Base-by-base conservation (phyloP, 225 moss, liverwort and hornwort species). In the Bryum argenteum region DNA sequence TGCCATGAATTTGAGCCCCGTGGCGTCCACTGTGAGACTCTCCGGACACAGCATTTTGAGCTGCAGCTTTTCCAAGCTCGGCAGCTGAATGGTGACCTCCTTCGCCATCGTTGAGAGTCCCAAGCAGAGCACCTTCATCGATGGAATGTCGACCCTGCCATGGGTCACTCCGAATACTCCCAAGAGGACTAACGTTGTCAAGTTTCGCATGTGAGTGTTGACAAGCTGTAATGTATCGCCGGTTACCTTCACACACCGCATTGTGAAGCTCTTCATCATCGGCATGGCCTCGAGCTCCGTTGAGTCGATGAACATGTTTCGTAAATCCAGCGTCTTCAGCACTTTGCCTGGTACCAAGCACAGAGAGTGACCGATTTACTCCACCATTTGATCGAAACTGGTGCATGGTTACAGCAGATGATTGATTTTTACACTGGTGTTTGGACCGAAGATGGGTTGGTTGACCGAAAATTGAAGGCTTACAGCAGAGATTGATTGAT, bases 261-360 rank as follows among this genome's bases (percentile, higher is more conserved):
- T 63, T 33, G 86, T 83, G 70, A 83, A 80, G 72, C 78, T 87
- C 24, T 53, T 72, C 80, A 87, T 54, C 58, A n/a, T 71, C 2
- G 80, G 80, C 86, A 87, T 87, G 17, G 69, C 75, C 73, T 83
- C 75, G 18, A 79, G 53, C 2, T 21, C 78, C 19, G 23, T 20
- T 7, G 75, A 72, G 33, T 83, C 86, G n/a, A 87, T 75, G 33
- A 80, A 87, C 86, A 87, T 87, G 61, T 87, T 87, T 64, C 86
- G 83, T 75, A 87, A 78, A 69, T 87, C 86, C 56, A 87, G 58
- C 22, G 66, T 87, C 72, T 70, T 83, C 28, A 87, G 69, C 16
- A 47, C 38, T 72, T 75, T 83, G 73, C 86, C 86, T 87, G 7
- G 5, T 33, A 77, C 45, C 45, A 77, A 70, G 23, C 78, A 20